Percentiles rank a stretch among this genome's conserved stretches.
Conservation (phyloP, 179 eudicot species). For the Actinidia polygama region DNA sequence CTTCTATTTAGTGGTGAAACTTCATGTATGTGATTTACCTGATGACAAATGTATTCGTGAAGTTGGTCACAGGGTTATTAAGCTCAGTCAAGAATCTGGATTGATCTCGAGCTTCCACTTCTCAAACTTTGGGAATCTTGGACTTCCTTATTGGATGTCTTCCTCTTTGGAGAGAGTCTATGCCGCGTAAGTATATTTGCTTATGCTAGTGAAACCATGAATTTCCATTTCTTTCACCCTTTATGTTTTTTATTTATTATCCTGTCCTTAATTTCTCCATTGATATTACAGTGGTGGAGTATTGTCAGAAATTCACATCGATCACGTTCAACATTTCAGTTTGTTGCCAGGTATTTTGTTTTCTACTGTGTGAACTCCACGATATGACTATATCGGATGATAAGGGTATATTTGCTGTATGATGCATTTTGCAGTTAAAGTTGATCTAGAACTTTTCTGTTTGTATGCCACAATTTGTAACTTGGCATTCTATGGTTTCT, state of each 20-base stretch:
- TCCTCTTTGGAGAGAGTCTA: constrained; percentile 66
- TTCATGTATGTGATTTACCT: constrained; percentile 2
- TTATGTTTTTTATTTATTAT: background rate
- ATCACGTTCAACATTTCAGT: constrained; percentile 64
- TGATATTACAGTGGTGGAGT: constrained; percentile 45
- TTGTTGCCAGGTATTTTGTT: constrained; percentile 71
- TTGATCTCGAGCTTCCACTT: constrained; percentile 50
- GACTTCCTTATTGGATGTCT: constrained; percentile 83
- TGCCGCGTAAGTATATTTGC: constrained; percentile 51
- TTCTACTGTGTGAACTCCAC: constrained; percentile 7
- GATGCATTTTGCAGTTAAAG: background rate
- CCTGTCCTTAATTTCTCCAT: constrained; percentile 14
- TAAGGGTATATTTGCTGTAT: background rate
- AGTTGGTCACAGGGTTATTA: constrained; percentile 81
- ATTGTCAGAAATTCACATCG: constrained; percentile 38
- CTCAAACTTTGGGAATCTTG: constrained; percentile 74
- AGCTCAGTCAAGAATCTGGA: constrained; percentile 50
- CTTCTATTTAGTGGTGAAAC: background rate
- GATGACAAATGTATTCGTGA: constrained; percentile 33
- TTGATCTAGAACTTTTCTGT: background rate
- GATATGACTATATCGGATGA: background rate
- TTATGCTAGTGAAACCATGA: background rate
- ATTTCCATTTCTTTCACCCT: background rate
- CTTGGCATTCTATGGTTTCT: background rate
- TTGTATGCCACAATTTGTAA: background rate